Evolutionary conservation across 1,139 yeast genomes (phyloP).

Genomic region (Blastobotrys raffinosifermentans): DNA sequence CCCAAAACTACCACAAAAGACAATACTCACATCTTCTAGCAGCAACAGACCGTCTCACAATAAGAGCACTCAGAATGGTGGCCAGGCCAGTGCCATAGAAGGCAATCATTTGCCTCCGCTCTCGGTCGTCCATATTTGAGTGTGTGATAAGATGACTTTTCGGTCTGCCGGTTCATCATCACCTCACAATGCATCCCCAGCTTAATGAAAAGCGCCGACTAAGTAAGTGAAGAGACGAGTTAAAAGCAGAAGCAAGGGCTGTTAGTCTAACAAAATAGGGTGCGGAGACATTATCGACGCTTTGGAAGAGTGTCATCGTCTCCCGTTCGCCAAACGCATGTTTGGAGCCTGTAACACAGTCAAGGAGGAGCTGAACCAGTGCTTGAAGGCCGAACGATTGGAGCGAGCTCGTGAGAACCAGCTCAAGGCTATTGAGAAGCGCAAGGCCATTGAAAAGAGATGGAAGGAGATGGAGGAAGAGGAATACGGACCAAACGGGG

Average conservation of each 20-base stretch:
- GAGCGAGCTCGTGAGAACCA: slow-evolving; percentile 63
- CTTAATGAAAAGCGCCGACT: slow-evolving; percentile 9
- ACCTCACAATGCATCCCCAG: slow-evolving; percentile 17
- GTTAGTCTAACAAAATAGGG: slow-evolving; percentile 32
- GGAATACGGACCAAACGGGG: slow-evolving; percentile 69
- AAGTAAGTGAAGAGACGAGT: slow-evolving; percentile 5
- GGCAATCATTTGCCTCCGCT: slow-evolving; percentile 63
- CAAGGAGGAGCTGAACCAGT: slow-evolving; percentile 69
- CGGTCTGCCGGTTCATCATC: slow-evolving; percentile 1
- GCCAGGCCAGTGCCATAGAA: slow-evolving; percentile 69
- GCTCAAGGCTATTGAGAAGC: slow-evolving; percentile 49
- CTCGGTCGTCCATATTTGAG: slow-evolving; percentile 6
- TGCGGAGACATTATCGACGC: slow-evolving; percentile 84
- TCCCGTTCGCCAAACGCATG: slow-evolving; percentile 64
- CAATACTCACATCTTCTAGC: slow-evolving; percentile 54
- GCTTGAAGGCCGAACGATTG: slow-evolving; percentile 73
- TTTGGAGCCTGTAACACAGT: slow-evolving; percentile 82
- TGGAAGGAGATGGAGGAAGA: slow-evolving; percentile 68
- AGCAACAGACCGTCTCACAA: slow-evolving; percentile 69
- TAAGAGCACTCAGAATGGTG: slow-evolving; percentile 64
- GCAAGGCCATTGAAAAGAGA: slow-evolving; percentile 47
- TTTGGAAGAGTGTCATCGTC: slow-evolving; percentile 80
- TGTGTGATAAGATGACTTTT: background rate
- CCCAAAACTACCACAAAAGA: no score
- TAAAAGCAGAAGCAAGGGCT: background rate